Conservation (phyloP, 345 rosid genomes). For the Limnanthes douglasii region DNA sequence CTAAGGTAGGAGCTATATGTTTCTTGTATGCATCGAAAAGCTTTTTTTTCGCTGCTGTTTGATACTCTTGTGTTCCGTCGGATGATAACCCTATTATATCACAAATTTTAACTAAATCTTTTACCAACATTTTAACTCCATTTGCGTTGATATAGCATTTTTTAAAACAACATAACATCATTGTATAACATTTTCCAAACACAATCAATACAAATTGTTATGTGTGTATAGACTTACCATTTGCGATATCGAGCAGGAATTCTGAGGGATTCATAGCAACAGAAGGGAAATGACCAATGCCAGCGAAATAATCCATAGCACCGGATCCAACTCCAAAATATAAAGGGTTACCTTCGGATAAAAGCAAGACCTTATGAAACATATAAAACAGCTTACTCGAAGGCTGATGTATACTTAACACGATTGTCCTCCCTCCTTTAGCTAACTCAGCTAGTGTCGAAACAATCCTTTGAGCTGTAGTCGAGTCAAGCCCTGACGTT, state of each 20-base stretch:
- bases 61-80: slow-evolving; percentile 13
- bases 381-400: slow-evolving; percentile 68
- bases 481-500: slow-evolving; percentile 89
- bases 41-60: slow-evolving; percentile 16
- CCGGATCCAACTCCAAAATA: slow-evolving; percentile 34
- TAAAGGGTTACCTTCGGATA: slow-evolving; percentile 71
- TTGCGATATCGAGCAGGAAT: slow-evolving; percentile 89
- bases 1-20: slow-evolving; percentile 16
- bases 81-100: slow-evolving; percentile 28
- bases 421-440: slow-evolving; percentile 61
- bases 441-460: slow-evolving; percentile 45
- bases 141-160: too few relatives aligned
- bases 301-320: slow-evolving; percentile 62
- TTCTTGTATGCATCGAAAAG: slow-evolving; percentile 22
- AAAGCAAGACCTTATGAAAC: slow-evolving; percentile 74
- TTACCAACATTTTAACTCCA: slow-evolving; percentile 1
- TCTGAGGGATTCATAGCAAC: slow-evolving; percentile 66
- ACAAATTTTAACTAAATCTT: too few relatives aligned
- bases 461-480: slow-evolving; percentile 70
- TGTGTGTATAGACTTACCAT: slow-evolving; percentile 38
- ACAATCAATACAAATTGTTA: not conserved
- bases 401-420: slow-evolving; percentile 88
- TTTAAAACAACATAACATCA: too few relatives aligned
- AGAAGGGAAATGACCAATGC: slow-evolving; percentile 42
- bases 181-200: not conserved